Evolutionary conservation across 2,329 filamentous ascomycete genomes (phyloP).

Genomic region (Penicillium paneum): DNA sequence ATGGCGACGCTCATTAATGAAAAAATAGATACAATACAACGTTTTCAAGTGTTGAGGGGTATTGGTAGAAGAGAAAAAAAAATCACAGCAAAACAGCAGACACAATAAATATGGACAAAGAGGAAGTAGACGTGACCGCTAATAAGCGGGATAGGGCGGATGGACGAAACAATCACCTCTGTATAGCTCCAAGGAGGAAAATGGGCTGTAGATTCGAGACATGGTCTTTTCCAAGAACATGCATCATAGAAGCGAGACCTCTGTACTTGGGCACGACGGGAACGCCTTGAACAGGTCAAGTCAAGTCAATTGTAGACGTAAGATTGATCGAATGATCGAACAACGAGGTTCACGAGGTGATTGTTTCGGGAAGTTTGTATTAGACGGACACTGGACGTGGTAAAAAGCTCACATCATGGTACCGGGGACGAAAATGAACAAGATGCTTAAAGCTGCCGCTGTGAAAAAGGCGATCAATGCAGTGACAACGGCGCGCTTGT

Average conservation of each 20-base stretch:
- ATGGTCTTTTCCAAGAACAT: conserved; percentile 7
- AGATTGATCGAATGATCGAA: not conserved
- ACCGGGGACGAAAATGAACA: conserved; percentile 94
- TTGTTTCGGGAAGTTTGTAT: not conserved
- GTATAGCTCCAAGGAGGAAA: not conserved
- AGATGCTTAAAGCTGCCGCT: conserved; percentile 75
- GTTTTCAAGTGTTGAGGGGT: conserved; percentile 29
- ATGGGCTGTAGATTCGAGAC: not conserved
- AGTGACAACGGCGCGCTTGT: conserved; percentile 78
- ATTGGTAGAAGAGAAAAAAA: conserved; percentile 30
- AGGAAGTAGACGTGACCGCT: conserved; percentile 12
- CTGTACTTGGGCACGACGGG: conserved; percentile 9
- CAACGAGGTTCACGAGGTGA: not conserved
- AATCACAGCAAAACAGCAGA: conserved; percentile 9
- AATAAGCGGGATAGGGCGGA: conserved; percentile 6
- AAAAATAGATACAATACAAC: conserved; percentile 30
- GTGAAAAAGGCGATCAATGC: conserved; percentile 71
- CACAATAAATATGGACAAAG: conserved; percentile 25
- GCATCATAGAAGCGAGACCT: conserved; percentile 20
- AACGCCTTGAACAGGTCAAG: conserved; percentile 3
- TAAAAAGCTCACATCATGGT: conserved; percentile 46
- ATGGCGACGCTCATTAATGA: conserved; percentile 23
- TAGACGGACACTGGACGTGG: not conserved
- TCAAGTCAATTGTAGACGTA: not conserved
- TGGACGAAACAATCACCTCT: not conserved